Evolutionary conservation across 1,139 yeast species (phyloP).

Genomic region (Pneumocystis canis): DNA sequence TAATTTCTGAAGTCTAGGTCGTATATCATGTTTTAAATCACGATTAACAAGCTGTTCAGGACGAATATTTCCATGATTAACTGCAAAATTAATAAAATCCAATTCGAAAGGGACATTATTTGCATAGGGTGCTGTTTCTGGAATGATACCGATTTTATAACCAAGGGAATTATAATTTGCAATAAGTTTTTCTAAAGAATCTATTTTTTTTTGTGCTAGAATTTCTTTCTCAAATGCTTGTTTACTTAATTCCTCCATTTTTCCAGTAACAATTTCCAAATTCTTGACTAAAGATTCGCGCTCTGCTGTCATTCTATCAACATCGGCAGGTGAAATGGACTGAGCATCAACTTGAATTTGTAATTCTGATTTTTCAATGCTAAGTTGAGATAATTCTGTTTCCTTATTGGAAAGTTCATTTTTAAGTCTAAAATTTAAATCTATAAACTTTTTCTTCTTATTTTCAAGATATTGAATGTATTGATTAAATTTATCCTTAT

Average conservation of each 20-base stretch:
- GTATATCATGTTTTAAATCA: slow-evolving; percentile 26
- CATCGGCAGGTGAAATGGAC: slow-evolving; percentile 47
- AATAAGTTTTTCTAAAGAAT: slow-evolving; percentile 37
- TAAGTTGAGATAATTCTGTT: slow-evolving; percentile 31
- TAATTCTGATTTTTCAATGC: slow-evolving; percentile 33
- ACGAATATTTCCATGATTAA: slow-evolving; percentile 29
- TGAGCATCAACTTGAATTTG: slow-evolving; percentile 37
- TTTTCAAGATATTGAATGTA: slow-evolving; percentile 54
- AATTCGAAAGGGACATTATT: slow-evolving; percentile 23
- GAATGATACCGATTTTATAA: slow-evolving; percentile 31
- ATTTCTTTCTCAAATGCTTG: slow-evolving; percentile 35
- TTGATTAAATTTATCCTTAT: slow-evolving; percentile 52
- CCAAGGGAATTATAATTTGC: slow-evolving; percentile 43
- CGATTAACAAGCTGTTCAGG: slow-evolving; percentile 30
- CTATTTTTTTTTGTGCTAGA: slow-evolving; percentile 35
- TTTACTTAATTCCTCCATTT: slow-evolving; percentile 27
- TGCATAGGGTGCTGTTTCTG: slow-evolving; percentile 18
- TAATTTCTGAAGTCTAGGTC: slow-evolving; percentile 31
- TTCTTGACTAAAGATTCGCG: slow-evolving; percentile 43
- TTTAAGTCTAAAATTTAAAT: slow-evolving; percentile 38
- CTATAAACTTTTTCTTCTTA: slow-evolving; percentile 49
- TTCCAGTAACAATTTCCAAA: slow-evolving; percentile 37
- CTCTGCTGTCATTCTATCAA: slow-evolving; percentile 48
- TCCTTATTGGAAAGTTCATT: slow-evolving; percentile 39
- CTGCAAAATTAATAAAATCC: slow-evolving; percentile 22